Percentiles rank a stretch among this genome's conserved stretches.
Conservation (phyloP, 2,329 filamentous ascomycete species). For the Rhinocladiella similis region DNA sequence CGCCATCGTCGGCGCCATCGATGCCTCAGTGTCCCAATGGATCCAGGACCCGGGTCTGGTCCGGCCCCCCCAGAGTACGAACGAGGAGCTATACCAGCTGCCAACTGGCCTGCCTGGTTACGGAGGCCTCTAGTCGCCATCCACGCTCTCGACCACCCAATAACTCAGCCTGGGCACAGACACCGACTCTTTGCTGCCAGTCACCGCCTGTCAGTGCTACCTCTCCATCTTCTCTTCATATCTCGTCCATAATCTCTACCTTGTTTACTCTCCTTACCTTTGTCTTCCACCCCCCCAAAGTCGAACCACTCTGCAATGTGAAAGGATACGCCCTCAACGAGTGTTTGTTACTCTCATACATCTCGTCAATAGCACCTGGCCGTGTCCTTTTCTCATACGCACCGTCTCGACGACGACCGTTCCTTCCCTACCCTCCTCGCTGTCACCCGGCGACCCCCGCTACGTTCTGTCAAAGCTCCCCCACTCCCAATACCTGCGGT, state of each 20-base stretch:
- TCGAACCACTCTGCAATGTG: constrained; percentile 25
- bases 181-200: constrained; percentile 4
- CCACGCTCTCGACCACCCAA: not conserved
- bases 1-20: not conserved
- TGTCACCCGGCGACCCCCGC: constrained; percentile 22
- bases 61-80: too few relatives aligned
- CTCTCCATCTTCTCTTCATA: constrained; percentile 11
- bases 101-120: too few relatives aligned
- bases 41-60: too few relatives aligned
- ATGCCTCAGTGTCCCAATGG: too few relatives aligned
- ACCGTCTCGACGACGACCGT: constrained; percentile 23
- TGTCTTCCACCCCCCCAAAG: constrained; percentile 1
- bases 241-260: constrained; percentile 13
- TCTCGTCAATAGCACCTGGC: constrained; percentile 19
- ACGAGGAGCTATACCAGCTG: too few relatives aligned
- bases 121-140: not conserved
- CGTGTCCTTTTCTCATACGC: constrained; percentile 23
- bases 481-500: constrained; percentile 7
- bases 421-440: constrained; percentile 22
- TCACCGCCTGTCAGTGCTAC: constrained; percentile 18
- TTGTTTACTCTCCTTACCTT: constrained; percentile 19
- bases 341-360: constrained; percentile 18
- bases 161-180: not conserved
- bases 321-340: constrained; percentile 19
- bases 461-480: constrained; percentile 6